A percentile compares a stretch with the other conserved stretches of the same genome.
Evolutionary conservation across 1,139 yeast species (phyloP).

Genomic region (Yamadazyma spencermartinsiae): DNA sequence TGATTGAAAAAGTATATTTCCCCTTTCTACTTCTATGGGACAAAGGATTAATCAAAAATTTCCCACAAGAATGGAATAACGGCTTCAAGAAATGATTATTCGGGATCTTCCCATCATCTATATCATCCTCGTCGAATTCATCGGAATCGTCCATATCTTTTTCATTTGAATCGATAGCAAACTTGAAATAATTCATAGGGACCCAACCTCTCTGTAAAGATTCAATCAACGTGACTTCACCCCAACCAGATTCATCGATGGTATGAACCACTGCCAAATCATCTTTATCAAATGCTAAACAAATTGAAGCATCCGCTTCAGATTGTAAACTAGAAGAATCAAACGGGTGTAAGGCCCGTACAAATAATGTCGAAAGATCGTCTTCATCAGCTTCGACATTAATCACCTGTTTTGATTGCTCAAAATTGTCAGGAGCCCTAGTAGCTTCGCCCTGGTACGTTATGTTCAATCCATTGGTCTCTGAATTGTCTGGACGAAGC

Average conservation of each 20-base stretch:
- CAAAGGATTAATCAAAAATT: slow-evolving; percentile 70
- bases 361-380: slow-evolving; percentile 48
- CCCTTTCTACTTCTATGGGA: slow-evolving; percentile 45
- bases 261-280: slow-evolving; percentile 88
- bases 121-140: slow-evolving; percentile 19
- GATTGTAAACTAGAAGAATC: slow-evolving; percentile 68
- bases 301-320: slow-evolving; percentile 70
- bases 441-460: slow-evolving; percentile 7
- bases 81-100: slow-evolving; percentile 54
- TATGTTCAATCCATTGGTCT: slow-evolving; percentile 11
- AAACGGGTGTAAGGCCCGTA: slow-evolving; percentile 75
- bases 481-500: background rate
- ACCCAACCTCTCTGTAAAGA: slow-evolving; percentile 90
- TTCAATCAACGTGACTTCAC: slow-evolving; percentile 80
- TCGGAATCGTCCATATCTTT: slow-evolving; percentile 19
- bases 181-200: slow-evolving; percentile 84
- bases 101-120: slow-evolving; percentile 28
- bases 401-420: background rate
- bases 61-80: slow-evolving; percentile 72
- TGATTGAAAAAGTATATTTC: slow-evolving; percentile 47
- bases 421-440: too few species aligned
- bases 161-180: slow-evolving; percentile 47
- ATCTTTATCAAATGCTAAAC: slow-evolving; percentile 76
- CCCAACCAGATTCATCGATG: slow-evolving; percentile 95
- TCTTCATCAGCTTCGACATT: slow-evolving; percentile 26